Conservation (phyloP, 192 early-diverging fungal species). For the Chytriomyces confervae region DNA sequence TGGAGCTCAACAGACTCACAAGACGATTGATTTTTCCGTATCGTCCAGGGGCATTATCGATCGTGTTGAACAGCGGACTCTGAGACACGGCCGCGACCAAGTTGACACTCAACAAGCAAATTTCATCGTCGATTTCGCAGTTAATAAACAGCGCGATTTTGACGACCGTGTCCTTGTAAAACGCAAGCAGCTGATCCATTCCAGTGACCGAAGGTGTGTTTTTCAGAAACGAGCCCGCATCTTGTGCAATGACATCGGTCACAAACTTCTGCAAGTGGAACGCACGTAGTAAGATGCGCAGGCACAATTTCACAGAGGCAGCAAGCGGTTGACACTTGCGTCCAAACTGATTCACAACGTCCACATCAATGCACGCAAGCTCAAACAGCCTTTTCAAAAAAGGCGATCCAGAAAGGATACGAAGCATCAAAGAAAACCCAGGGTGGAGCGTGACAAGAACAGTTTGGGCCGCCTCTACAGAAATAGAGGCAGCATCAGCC, state of each 20-base stretch:
- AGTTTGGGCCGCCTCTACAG: slow-evolving; percentile 36
- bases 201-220: slow-evolving; percentile 63
- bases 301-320: slow-evolving; percentile 41
- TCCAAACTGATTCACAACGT: slow-evolving; percentile 57
- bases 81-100: slow-evolving; percentile 76
- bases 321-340: slow-evolving; percentile 29
- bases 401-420: slow-evolving; percentile 77
- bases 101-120: slow-evolving; percentile 74
- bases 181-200: slow-evolving; percentile 82
- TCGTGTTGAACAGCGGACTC: slow-evolving; percentile 68
- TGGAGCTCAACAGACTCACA: slow-evolving; percentile 70
- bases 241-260: slow-evolving; percentile 66
- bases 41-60: slow-evolving; percentile 52
- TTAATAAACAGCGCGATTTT: slow-evolving; percentile 75
- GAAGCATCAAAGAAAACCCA: slow-evolving; percentile 81
- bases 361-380: slow-evolving; percentile 67
- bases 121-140: slow-evolving; percentile 66
- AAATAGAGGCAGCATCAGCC: slow-evolving; percentile 21
- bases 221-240: slow-evolving; percentile 37
- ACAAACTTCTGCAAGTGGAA: slow-evolving; percentile 80
- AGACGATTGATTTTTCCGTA: slow-evolving; percentile 67
- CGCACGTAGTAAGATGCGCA: slow-evolving; percentile 50
- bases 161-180: slow-evolving; percentile 69
- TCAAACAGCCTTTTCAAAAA: slow-evolving; percentile 74
- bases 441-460: slow-evolving; percentile 72